Base-by-base conservation (phyloP, 2,329 filamentous ascomycete species). In the Harringtonia aguacate region DNA sequence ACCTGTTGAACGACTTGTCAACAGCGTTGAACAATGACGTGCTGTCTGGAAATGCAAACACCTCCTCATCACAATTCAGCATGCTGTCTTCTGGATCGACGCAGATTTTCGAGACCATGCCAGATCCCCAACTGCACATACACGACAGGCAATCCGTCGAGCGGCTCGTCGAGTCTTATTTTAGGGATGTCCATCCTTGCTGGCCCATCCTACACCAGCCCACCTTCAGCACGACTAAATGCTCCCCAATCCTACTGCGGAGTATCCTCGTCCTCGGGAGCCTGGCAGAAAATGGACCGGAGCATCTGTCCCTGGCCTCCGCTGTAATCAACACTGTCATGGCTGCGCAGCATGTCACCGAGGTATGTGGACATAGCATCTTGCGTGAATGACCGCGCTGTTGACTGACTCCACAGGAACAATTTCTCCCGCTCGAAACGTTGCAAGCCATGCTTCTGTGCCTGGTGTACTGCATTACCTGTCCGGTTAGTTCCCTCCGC, bases 171-270 rank as follows among this genome's bases (percentile, higher is more conserved):
- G 35, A 31, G 12, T 13, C 41, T 10, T 46, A 35, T 18, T 46
- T 46, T 24, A n/a, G 27, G 4, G 33, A 36, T 4, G 18, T 46
- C 5, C 36, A 46, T 14, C 43, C 43, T 2, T 15, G 14, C 12
- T 45, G 43, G 43, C 43, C 43, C 8, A 33, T 45, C 20, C 38
- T 45, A n/a, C 43, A 45, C 28, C 17, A 36, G 38, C 43, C 43
- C 22, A 45, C 43, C 8, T 45, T 45, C 14, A 10, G 24, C n/a
- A 24, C 28, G 2, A 28, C 30, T 2, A 27, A 27, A 14, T 37
- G 43, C 35, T 33, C 30, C 13, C 33, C 43, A 12, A 18, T 45
- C 33, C 38, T 45, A 9, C 33, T 41, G 13, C 28, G 28, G 14
- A 45, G 43, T 30, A 35, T 44, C 9, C n/a, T 39, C 4, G 15